phyloP scores from a whole-genome alignment of 768 basidiomycete species.

The Coprinopsis sp. region DNA sequence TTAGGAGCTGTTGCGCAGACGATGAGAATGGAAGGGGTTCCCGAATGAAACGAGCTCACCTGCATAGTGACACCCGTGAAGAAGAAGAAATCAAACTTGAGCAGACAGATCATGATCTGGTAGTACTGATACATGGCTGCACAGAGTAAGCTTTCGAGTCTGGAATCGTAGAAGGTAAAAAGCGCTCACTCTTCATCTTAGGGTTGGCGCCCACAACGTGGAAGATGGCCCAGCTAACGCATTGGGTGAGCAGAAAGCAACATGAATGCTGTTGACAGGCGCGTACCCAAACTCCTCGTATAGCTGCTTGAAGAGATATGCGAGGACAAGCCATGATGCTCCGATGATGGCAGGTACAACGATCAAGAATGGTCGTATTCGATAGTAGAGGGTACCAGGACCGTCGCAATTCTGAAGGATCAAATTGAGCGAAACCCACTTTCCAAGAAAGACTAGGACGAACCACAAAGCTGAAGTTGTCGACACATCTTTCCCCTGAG shows the following conservation, averaged over 20 bases:
- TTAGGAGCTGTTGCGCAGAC: slow-evolving; percentile 56
- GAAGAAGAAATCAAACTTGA: slow-evolving; percentile 89
- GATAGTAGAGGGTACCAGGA: slow-evolving; percentile 51
- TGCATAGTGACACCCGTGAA: slow-evolving; percentile 89
- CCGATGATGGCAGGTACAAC: slow-evolving; percentile 68
- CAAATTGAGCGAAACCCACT: neutral
- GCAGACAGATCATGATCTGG: slow-evolving; percentile 80
- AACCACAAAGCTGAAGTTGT: slow-evolving; percentile 33
- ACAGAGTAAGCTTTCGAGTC: slow-evolving; percentile 9
- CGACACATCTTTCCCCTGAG: slow-evolving; percentile 27
- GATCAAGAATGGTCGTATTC: slow-evolving; percentile 64
- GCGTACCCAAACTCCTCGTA: slow-evolving; percentile 81
- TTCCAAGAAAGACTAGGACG: slow-evolving; percentile 18
- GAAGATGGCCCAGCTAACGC: slow-evolving; percentile 79
- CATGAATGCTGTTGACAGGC: slow-evolving; percentile 5
- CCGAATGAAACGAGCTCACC: slow-evolving; percentile 29
- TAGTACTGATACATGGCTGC: slow-evolving; percentile 86
- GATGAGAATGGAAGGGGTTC: neutral
- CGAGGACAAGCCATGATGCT: slow-evolving; percentile 58
- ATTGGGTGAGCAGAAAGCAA: slow-evolving; percentile 4
- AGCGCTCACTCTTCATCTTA: slow-evolving; percentile 66
- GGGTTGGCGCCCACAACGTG: slow-evolving; percentile 85
- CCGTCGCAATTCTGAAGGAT: slow-evolving; percentile 41
- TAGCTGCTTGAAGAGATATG: slow-evolving; percentile 66
- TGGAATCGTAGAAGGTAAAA: neutral